Base-by-base conservation (phyloP, 2,329 filamentous ascomycete genomes). In the Fusarium hainanense region DNA sequence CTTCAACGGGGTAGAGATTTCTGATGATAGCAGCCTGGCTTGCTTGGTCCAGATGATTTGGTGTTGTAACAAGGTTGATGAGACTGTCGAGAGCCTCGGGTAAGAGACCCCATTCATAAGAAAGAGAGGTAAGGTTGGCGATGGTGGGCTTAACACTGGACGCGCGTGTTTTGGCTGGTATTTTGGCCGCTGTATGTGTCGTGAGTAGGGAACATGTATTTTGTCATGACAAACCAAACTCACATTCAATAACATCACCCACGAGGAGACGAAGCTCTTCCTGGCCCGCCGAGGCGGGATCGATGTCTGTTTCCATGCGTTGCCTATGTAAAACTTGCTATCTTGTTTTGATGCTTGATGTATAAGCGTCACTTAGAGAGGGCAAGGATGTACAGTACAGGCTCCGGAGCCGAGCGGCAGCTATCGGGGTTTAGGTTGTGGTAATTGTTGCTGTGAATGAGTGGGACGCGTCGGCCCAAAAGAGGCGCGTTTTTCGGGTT, bases 11-110 rank as follows among this genome's bases (percentile, higher is more conserved):
- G 78, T 95, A 97, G 51, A 97, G 82, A 64, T 91, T 92, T 68
- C 90, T 92, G 72, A 93, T 80, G 50, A 97, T 82, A 28, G 84
- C 87, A 16, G 87, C 89, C 28, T 91, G 84, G 70, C 89, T 93
- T 28, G 89, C 89, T 79, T 96, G 93, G 77, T 96, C 93, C 23
- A 97, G 85, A 71, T 90, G 83, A 71, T 85, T 92, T 48, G 89
- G 89, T 23, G 83, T 82, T 21, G 90, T 90, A 69, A 93, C 79
- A 58, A 95, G 83, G 61, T 90, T 86, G 69, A 96, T 81, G 32
- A 97, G 82, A 55, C 85, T 83, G 57, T 84, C 81, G 50, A 97
- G 84, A 28, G 87, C 84, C 41, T 85, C 82, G 9, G 86, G 83
- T 42, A 88, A 81, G 54, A 96, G 83, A 10, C 93, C 93, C 60